Base-by-base conservation (phyloP, 148 eudicot species). In the Mesembryanthemum crystallinum region DNA sequence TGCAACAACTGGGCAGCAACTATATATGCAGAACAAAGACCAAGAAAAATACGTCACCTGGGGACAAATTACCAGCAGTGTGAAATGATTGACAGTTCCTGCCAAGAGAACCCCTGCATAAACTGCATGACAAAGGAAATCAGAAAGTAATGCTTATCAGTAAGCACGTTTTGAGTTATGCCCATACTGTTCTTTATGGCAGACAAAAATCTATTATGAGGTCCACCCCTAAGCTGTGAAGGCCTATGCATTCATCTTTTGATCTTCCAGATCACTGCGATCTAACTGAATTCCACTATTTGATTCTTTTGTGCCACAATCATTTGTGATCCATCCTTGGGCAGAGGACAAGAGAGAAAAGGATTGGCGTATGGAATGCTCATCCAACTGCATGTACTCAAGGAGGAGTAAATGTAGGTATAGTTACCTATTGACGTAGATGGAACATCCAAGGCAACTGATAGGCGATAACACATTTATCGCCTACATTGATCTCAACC, bases 1-100 rank as follows among this genome's bases (percentile, higher is more conserved):
- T 76, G 67, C 73, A 43, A 69, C 62, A 58, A 64, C 21, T 8
- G 67, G 42, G 43, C 5, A 32, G n/a, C 13, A 27, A 47, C 30
- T 21, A 35, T 23, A 28, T 8, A 33, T 14, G 67, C 42, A 64
- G 47, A 51, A 63, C 11, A 5, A 62, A 27, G 47, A 35, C 39
- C 39, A 20, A 45, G 28, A 4, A 39, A 27, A 7, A 71, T 47
- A 63, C 25, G 51, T 63, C 5, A 78, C 65, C 65, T 71, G 76
- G 55, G 30, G 57, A 64, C 54, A 64, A 63, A 66, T 51, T 71
- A 71, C 52, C 39, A 71, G 80, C 80, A 67, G 65, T 67, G 73
- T 66, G 64, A 65, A 73, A 78, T 79, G 77, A 74, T 73, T 73
- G 78, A 60, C 33, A 61, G 52, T 28, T 73, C 60, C 67, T 78